phyloP scores from a whole-genome alignment of 2,329 filamentous ascomycete genomes.

The Didymella segeticola region DNA sequence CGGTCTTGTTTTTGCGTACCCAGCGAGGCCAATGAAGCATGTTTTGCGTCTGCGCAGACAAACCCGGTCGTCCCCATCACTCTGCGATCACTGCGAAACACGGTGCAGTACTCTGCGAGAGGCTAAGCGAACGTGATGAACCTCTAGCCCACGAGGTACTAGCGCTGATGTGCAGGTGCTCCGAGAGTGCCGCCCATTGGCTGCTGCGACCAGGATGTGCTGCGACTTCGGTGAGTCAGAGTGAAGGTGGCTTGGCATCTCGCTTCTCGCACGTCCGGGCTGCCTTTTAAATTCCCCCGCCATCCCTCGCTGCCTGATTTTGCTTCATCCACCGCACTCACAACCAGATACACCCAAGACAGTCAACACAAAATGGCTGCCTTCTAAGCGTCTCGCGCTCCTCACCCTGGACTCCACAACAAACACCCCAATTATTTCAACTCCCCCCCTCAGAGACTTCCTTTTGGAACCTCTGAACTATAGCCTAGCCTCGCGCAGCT shows the following conservation, averaged over 20 bases:
- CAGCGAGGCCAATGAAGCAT: conserved; percentile 4
- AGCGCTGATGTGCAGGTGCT: conserved; percentile 11
- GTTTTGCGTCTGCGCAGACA: not conserved
- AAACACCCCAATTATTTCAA: conserved; percentile 35
- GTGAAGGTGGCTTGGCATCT: conserved; percentile 24
- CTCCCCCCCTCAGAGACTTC: conserved; percentile 48
- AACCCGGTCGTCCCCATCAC: not conserved
- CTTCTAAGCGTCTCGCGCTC: conserved; percentile 45
- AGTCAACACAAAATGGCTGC: conserved; percentile 47
- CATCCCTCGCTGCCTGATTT: conserved; percentile 42
- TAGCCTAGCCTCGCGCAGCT: conserved; percentile 67
- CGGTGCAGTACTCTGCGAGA: conserved; percentile 14
- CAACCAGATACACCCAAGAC: conserved; percentile 36
- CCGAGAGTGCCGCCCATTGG: conserved; percentile 11
- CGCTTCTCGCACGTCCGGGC: conserved; percentile 26
- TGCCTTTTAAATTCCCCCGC: conserved; percentile 33
- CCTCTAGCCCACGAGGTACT: conserved; percentile 2
- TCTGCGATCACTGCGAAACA: conserved; percentile 11
- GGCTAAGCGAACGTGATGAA: conserved; percentile 16
- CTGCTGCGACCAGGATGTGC: conserved; percentile 1
- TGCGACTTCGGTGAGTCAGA: conserved; percentile 24
- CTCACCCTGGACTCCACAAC: conserved; percentile 42
- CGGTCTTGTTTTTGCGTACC: not conserved
- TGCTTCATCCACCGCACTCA: conserved; percentile 33
- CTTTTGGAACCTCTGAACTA: conserved; percentile 67